Evolutionary conservation across 1,139 yeast genomes (phyloP), one percentile per base, ranked within the genome.

Genomic region (Saccharomycopsis hybrid): DNA sequence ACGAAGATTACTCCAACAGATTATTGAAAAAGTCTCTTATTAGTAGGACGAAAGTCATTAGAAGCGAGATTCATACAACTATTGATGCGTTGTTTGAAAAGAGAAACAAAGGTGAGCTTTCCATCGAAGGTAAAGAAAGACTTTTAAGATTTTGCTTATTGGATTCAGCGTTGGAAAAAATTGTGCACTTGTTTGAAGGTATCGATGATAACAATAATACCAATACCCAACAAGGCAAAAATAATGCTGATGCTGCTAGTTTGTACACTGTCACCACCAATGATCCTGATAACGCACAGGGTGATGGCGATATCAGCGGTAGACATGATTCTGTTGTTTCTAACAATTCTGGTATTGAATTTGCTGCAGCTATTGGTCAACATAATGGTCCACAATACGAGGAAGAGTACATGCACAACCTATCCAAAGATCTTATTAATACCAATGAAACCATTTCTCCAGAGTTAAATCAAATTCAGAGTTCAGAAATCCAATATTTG

Each of bases 101-200:
- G 52, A 78, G 85, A 60, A 75, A 77, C 52, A 67, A 71, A 36
- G 78, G 80, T 46, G 74, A 73, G 53, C 67, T 85, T 55, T 74
- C 79, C 25, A 59, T 80, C 32, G 82, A 81, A 60, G 89, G 87
- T 33, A 82, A 83, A 60, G 92, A 84, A 58, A 75, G 85, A n/a
- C 67, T 84, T 44, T 70, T 84, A 39, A 67, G 87, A 55, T 72
- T 84, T 53, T 70, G 82, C 39, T 76, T 80, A 49, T 70, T 85
- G 55, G 87, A 82, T 58, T 76, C 82, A 2, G 80, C 87, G 4
- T 69, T 85, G 49, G 76, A 76, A 39, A 80, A 80, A 59, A 84
- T 86, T 5, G 67, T 82, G 35, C 81, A 77, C 57, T 72, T 84
- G 52, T 78, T 84, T 56, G 78, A 76, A 37, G 66, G 64, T 29